These are phyloP conservation scores for Arthrobotrys conoides DNA, from an alignment of 2,329 filamentous ascomycete species.

Conservation along the genomic window DNA sequence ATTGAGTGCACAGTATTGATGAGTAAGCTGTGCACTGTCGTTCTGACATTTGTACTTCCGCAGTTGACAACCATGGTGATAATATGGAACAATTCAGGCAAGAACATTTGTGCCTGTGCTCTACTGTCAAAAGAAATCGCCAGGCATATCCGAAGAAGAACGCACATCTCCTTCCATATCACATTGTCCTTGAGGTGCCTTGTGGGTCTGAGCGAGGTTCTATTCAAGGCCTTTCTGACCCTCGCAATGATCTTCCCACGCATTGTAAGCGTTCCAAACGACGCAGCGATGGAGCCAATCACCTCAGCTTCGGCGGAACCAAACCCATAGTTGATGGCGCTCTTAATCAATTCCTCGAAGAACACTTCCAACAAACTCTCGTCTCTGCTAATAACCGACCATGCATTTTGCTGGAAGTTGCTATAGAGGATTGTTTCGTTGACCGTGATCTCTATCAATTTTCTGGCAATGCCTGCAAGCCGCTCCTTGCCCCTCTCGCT, in stretches of 20 bases:
- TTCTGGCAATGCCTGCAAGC: slow-evolving; percentile 75
- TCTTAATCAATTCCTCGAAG: slow-evolving; percentile 77
- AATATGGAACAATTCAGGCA: slow-evolving; percentile 79
- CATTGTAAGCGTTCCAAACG: slow-evolving; percentile 76
- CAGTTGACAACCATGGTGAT: slow-evolving; percentile 80
- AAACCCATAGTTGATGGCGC: slow-evolving; percentile 71
- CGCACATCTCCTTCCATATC: slow-evolving; percentile 79
- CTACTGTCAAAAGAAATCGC: slow-evolving; percentile 78
- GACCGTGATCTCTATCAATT: slow-evolving; percentile 77
- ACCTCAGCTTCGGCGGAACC: slow-evolving; percentile 74
- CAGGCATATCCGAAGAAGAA: slow-evolving; percentile 77
- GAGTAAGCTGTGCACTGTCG: slow-evolving; percentile 75
- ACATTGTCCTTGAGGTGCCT: slow-evolving; percentile 76
- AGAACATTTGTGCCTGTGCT: slow-evolving; percentile 77
- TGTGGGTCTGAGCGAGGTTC: slow-evolving; percentile 77
- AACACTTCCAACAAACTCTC: slow-evolving; percentile 78
- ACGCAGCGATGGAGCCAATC: slow-evolving; percentile 75
- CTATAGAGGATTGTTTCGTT: slow-evolving; percentile 74
- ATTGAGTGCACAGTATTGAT: slow-evolving; percentile 78
- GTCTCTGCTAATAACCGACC: slow-evolving; percentile 76
- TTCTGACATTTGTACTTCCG: slow-evolving; percentile 73
- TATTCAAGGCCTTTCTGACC: slow-evolving; percentile 77
- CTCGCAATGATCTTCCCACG: slow-evolving; percentile 77
- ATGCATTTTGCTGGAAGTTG: slow-evolving; percentile 76
- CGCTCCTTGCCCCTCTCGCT: slow-evolving; percentile 78